A percentile compares a stretch with the other conserved stretches of the same genome.
Conservation (phyloP, 148 eudicot genomes). For the Simmondsia chinensis region DNA sequence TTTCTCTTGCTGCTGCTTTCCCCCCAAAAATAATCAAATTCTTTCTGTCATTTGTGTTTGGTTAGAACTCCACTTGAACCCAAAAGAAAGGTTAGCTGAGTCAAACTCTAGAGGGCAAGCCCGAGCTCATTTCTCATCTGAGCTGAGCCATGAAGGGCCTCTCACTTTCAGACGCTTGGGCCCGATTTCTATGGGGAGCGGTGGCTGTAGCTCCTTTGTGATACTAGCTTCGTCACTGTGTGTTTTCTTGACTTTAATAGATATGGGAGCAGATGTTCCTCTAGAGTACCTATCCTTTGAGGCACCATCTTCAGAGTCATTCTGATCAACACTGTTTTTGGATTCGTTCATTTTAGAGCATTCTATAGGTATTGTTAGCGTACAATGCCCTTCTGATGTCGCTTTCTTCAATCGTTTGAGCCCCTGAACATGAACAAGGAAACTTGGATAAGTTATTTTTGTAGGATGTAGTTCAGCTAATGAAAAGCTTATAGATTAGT, state of each 20-base stretch:
- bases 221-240: conserved; percentile 18
- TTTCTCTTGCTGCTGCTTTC: conserved; percentile 25
- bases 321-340: conserved; percentile 10
- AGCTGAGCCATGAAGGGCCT: conserved; percentile 49
- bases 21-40: conserved; percentile 13
- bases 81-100: conserved; percentile 12
- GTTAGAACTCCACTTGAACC: conserved; percentile 34
- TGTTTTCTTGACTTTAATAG: conserved; percentile 42
- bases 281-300: conserved; percentile 15
- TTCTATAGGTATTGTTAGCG: conserved; percentile 17
- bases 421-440: conserved; percentile 36
- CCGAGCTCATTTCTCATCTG: conserved; percentile 22
- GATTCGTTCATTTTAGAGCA: conserved; percentile 8
- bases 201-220: conserved; percentile 14
- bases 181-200: conserved; percentile 32
- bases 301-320: conserved; percentile 14
- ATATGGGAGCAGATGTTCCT: conserved; percentile 30
- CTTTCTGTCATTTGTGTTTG: no score
- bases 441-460: no score
- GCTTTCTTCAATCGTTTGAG: conserved; percentile 54
- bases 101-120: background rate
- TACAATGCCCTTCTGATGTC: conserved; percentile 24
- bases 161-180: conserved; percentile 57
- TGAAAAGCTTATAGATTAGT: no score
- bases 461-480: no score